Base-by-base conservation (phyloP, 2,329 filamentous ascomycete genomes). In the Seiridium cupressi region DNA sequence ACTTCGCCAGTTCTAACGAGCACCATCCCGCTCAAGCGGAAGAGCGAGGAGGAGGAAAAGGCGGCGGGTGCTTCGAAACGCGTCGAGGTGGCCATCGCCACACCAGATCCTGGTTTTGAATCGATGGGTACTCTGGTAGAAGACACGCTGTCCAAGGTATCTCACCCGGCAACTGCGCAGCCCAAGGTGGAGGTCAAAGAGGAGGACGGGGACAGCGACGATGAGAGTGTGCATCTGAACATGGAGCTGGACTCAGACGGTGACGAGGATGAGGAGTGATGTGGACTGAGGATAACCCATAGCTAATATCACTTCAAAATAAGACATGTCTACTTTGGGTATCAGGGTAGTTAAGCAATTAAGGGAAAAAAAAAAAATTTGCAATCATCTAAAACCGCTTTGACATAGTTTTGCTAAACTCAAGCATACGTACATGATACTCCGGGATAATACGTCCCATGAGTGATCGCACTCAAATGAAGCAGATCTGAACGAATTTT, bases 161-260 rank as follows among this genome's bases (percentile, higher is more conserved):
- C 34, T 32, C 11, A 40, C 18, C n/a, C 58, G 11, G 26, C 48
- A 7, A 32, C 31, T 11, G 47, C 2, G 36, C 34, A 35, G 47
- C 11, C 48, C 10, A 48, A 57, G 38, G 38, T 42, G 34, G 53
- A 10, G 9, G 53, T 36, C 1, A 73, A 70, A 0, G 78, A 74
- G 1, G 79, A 78, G n/a, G 79, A 80, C 26, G 76, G 78, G 38
- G 78, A 78, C 11, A 72, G 71, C 51, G 72, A 75, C 59, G 82
- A 85, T 59, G 82, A 80, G 58, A 86, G 83, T 61, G 79, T 86
- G 10, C 81, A 86, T 70, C 73, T 86, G 60, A 83, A 86, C 58
- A 86, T 86, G 82, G 83, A 84, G 51, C 70, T 87, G 8, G 84
- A 86, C 49, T 59, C 51, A 44, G 57, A 46, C n/a, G 44, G 57